Conservation (phyloP, 495 filamentous ascomycete genomes). For the Penicillium riverlandense region DNA sequence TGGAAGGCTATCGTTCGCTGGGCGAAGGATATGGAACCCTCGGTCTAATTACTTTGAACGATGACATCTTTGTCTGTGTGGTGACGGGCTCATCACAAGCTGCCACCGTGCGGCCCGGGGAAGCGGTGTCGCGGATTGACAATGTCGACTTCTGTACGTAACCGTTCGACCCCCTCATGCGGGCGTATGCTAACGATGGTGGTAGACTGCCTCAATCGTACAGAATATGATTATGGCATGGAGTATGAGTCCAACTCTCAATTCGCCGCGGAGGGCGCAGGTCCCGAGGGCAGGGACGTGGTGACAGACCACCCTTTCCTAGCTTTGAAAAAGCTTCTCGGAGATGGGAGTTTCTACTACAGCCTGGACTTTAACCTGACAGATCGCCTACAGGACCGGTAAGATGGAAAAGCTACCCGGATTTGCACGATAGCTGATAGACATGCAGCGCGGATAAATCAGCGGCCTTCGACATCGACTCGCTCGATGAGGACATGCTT, state of each 20-base stretch:
- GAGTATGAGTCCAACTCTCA: slow-evolving; percentile 52
- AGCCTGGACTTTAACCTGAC: slow-evolving; percentile 96
- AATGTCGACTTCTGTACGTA: slow-evolving; percentile 76
- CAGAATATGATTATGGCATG: slow-evolving; percentile 69
- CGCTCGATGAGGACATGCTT: slow-evolving; percentile 80
- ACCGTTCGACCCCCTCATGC: neutral
- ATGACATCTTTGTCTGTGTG: slow-evolving; percentile 90
- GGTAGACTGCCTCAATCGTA: slow-evolving; percentile 73
- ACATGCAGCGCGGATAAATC: slow-evolving; percentile 34
- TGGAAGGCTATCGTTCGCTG: slow-evolving; percentile 66
- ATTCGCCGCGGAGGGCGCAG: slow-evolving; percentile 43
- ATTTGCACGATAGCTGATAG: slow-evolving; percentile 40
- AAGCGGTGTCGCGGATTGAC: slow-evolving; percentile 80
- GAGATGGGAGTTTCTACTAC: slow-evolving; percentile 97
- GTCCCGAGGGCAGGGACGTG: slow-evolving; percentile 55
- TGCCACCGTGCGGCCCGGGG: slow-evolving; percentile 76
- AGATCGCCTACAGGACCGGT: slow-evolving; percentile 88
- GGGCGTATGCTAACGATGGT: neutral
- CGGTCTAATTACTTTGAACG: slow-evolving; percentile 76
- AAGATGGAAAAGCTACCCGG: slow-evolving; percentile 15
- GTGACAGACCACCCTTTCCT: slow-evolving; percentile 78
- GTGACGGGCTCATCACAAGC: slow-evolving; percentile 70
- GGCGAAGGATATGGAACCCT: slow-evolving; percentile 83
- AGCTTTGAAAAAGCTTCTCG: slow-evolving; percentile 82
- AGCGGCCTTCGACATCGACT: slow-evolving; percentile 68